phyloP scores from a whole-genome alignment of 768 basidiomycete genomes.

The Boletus vinaceobasis region DNA sequence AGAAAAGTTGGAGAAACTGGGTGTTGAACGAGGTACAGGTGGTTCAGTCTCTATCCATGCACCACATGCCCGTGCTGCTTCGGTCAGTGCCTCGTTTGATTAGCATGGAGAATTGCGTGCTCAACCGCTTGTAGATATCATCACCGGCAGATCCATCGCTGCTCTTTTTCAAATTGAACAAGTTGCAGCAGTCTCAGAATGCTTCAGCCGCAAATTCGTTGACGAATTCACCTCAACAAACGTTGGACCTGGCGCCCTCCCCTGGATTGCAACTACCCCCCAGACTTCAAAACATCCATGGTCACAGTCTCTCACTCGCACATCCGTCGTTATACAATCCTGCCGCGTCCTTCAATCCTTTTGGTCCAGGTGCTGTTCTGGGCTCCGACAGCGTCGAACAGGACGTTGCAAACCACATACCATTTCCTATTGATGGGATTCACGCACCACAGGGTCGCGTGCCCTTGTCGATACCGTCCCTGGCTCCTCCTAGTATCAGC shows the following conservation, averaged over 20 bases:
- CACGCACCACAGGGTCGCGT: conserved; percentile 57
- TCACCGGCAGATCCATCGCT: conserved; percentile 87
- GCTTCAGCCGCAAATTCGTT: conserved; percentile 51
- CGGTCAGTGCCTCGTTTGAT: conserved; percentile 49
- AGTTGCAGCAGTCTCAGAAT: conserved; percentile 70
- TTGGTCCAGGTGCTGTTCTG: conserved; percentile 54
- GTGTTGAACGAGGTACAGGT: conserved; percentile 63
- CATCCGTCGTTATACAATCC: conserved; percentile 41
- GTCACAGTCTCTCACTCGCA: conserved; percentile 71
- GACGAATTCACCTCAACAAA: conserved; percentile 63
- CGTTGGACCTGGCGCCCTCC: conserved; percentile 51
- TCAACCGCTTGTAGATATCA: conserved; percentile 57
- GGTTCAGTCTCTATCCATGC: conserved; percentile 59
- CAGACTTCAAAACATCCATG: conserved; percentile 56
- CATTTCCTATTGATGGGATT: conserved; percentile 32
- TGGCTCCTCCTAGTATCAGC: conserved; percentile 43
- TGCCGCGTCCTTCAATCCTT: conserved; percentile 55
- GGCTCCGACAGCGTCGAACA: conserved; percentile 47
- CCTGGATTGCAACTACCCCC: conserved; percentile 38
- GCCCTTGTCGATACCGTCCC: conserved; percentile 42
- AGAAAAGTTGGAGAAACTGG: conserved; percentile 75
- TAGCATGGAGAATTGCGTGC: conserved; percentile 13
- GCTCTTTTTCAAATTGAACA: conserved; percentile 78
- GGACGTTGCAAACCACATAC: conserved; percentile 21
- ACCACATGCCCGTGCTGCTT: conserved; percentile 79